A percentile compares a stretch with the other conserved stretches of the same genome.
These are phyloP conservation scores for Toxoplasma gondii DNA, from an alignment of 169 alveolate genomes.

Conservation along the genomic window DNA sequence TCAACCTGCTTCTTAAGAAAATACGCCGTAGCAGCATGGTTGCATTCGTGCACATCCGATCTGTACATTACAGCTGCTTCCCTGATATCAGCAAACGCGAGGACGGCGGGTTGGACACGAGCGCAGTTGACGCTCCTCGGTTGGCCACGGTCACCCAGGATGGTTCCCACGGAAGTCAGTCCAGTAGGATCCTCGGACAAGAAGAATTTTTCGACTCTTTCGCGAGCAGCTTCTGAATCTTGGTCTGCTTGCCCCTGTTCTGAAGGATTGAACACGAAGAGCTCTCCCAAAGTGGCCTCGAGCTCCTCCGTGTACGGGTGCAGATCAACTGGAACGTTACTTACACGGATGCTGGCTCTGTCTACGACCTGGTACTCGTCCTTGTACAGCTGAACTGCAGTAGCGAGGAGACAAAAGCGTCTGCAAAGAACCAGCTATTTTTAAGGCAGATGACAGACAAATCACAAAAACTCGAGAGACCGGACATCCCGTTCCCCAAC, in stretches of 20 bases:
- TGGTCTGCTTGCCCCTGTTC: not conserved
- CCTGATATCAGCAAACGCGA: not conserved
- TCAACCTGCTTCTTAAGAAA: not conserved
- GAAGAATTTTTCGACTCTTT: not conserved
- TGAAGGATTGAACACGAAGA: not conserved
- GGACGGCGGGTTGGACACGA: not conserved
- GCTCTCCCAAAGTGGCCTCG: not conserved
- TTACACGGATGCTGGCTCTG: not conserved
- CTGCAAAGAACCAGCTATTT: not conserved
- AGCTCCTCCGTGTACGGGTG: not conserved
- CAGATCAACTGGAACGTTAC: not conserved
- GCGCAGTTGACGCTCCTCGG: not conserved
- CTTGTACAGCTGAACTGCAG: slow-evolving; percentile 6
- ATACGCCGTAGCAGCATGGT: not conserved
- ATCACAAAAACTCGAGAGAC: not conserved
- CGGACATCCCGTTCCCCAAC: not conserved
- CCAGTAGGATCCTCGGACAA: not conserved
- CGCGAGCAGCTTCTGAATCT: not conserved
- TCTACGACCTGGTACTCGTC: not conserved
- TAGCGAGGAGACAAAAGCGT: not conserved
- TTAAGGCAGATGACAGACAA: not conserved
- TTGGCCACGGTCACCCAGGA: not conserved
- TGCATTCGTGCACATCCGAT: not conserved
- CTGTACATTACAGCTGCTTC: not conserved
- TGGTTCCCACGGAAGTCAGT: not conserved